Base-by-base conservation (phyloP, 2,329 filamentous ascomycete species). In the Penicillium aurantiogriseum region DNA sequence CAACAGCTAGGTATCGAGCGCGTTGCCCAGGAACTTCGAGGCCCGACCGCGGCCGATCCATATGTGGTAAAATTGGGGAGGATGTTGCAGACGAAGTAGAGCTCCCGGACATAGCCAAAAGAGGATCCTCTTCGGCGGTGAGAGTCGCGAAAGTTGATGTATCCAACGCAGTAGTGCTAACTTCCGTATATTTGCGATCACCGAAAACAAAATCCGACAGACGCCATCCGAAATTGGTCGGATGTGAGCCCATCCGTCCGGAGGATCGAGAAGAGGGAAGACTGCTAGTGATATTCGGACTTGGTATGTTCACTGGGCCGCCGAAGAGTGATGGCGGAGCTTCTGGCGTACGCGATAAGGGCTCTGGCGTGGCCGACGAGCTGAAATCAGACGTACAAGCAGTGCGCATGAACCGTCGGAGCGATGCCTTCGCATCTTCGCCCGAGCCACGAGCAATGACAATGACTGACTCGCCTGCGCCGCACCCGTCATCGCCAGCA, bases 1-100 rank as follows among this genome's bases (percentile, higher is more conserved):
- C 94, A 46, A 92, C 77, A 19, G 90, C 91, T 38, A 97, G 71
- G 43, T 96, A 84, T 13, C 93, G 88, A 57, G 89, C 89, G 60
- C 92, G 85, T 57, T 92, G 89, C 6, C 94, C 94, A 4, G 93
- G 93, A 31, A 97, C 85, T 61, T 95, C 89, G 5, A 76, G 69
- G 23, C 76, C 64, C 6, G 71, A 70, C 19, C 64, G 64, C 51
- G 71, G 75, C 62, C 72, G 77, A 66, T 68, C 80, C 69, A 71
- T 80, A 69, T 74, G 76, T 42, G 74, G 83, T 63, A 80, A 70
- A n/a, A 66, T 64, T 17, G 81, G 83, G 4, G 82, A 83, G 17
- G 80, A 81, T 44, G 77, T 79, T 33, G 76, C 80, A 23, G 80
- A 85, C 5, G 82, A 87, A 11, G 78, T 71, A 15, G 83, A 85